These are phyloP conservation scores for Parascedosporium putredinis DNA, from an alignment of 2,329 filamentous ascomycete species.

Conservation along the genomic window DNA sequence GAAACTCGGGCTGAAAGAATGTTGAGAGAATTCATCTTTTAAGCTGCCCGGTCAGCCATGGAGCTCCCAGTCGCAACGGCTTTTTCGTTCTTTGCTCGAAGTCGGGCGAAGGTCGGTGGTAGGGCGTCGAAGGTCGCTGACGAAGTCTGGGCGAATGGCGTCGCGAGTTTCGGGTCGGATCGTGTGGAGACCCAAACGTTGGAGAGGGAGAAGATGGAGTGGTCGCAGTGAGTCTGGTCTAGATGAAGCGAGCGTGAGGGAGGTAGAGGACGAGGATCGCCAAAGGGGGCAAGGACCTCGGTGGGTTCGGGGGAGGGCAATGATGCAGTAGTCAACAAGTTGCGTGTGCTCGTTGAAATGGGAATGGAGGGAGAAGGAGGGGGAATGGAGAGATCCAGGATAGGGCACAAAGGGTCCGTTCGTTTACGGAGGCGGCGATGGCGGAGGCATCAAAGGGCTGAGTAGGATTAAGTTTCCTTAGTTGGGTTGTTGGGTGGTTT, in stretches of 20 bases:
- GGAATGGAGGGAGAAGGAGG: neutral
- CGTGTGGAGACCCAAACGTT: neutral
- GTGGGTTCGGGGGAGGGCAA: too few relatives aligned
- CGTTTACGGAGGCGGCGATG: too few relatives aligned
- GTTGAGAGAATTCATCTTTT: constrained; percentile 89
- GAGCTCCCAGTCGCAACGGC: constrained; percentile 15
- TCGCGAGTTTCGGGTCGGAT: neutral
- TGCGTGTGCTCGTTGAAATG: too few relatives aligned
- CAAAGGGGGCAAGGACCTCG: neutral
- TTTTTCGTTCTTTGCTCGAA: too few relatives aligned
- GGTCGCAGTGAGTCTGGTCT: neutral
- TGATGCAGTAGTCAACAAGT: too few relatives aligned
- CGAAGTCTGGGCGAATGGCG: too few relatives aligned
- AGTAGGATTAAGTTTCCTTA: neutral
- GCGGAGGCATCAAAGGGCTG: neutral
- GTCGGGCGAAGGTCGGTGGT: too few relatives aligned
- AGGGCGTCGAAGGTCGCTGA: too few relatives aligned
- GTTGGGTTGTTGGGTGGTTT: neutral
- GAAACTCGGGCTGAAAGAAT: constrained; percentile 80
- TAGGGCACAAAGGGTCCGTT: constrained; percentile 1
- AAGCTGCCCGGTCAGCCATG: constrained; percentile 42
- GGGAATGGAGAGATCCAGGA: too few relatives aligned
- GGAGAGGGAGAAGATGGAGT: neutral
- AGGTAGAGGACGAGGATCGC: neutral
- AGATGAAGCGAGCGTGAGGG: constrained; percentile 3